A percentile compares a stretch with the other conserved stretches of the same genome.
phyloP scores from a whole-genome alignment of 73 alveolate species.

The Paramecium primaurelia region DNA sequence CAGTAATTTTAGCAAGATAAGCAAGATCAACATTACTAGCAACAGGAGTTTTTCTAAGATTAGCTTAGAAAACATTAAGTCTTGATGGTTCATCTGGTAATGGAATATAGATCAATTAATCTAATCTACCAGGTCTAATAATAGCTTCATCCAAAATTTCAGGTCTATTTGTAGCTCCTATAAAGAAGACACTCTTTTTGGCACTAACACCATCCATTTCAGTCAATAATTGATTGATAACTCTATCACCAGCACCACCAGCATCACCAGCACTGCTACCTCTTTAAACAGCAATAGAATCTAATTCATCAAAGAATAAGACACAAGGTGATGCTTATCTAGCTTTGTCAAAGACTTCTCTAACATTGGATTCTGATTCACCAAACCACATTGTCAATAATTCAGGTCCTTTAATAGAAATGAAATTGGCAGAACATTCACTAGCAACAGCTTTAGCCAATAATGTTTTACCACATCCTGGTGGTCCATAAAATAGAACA shows the following conservation, averaged over 20 bases:
- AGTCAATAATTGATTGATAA: constrained; percentile 90
- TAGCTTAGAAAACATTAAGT: constrained; percentile 88
- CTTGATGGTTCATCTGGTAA: constrained; percentile 92
- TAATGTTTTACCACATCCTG: constrained; percentile 71
- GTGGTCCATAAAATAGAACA: constrained; percentile 72
- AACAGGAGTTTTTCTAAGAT: constrained; percentile 93
- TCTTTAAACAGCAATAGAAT: constrained; percentile 81
- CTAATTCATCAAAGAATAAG: constrained; percentile 86
- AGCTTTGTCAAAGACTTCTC: constrained; percentile 89
- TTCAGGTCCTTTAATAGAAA: constrained; percentile 83
- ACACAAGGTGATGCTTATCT: constrained; percentile 90
- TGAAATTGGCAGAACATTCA: constrained; percentile 83
- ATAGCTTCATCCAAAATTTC: constrained; percentile 95
- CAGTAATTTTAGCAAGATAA: constrained; percentile 93
- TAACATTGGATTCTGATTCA: constrained; percentile 82
- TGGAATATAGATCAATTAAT: constrained; percentile 89
- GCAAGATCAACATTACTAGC: constrained; percentile 90
- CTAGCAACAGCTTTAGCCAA: constrained; percentile 80
- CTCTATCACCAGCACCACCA: constrained; percentile 99
- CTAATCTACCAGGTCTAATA: constrained; percentile 97
- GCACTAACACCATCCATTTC: constrained; percentile 98
- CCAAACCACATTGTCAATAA: constrained; percentile 80
- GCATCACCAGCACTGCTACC: constrained; percentile 84
- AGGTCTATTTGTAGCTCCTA: constrained; percentile 97
- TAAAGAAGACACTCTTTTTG: constrained; percentile 95